Percentiles rank a stretch among this genome's conserved stretches.
Evolutionary conservation across 1,139 yeast species (phyloP).

Genomic region (Saccharomycopsis crataegensis): DNA sequence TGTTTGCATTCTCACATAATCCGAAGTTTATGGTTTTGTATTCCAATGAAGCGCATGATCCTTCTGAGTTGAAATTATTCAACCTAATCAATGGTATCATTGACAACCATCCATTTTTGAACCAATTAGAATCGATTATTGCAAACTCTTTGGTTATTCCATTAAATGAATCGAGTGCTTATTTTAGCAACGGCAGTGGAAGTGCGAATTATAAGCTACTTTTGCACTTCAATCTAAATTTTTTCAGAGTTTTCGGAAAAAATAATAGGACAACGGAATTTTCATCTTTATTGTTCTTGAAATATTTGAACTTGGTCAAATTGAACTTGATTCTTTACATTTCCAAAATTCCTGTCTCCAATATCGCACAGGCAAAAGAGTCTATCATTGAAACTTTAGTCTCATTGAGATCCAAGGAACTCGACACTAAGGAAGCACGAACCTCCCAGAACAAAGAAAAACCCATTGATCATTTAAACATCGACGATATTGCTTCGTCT

Average conservation of each 20-base stretch:
- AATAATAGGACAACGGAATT: constrained; percentile 10
- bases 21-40: constrained; percentile 4
- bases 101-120: constrained; percentile 5
- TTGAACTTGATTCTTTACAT: constrained; percentile 10
- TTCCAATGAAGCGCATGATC: neutral
- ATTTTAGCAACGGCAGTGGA: neutral
- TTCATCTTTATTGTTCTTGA: constrained; percentile 14
- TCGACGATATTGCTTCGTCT: neutral
- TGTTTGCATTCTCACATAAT: constrained; percentile 10
- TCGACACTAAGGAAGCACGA: neutral
- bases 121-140: constrained; percentile 10
- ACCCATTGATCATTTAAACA: neutral
- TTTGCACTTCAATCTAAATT: constrained; percentile 2
- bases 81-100: neutral
- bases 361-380: neutral
- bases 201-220: constrained; percentile 6
- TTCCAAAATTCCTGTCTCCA: constrained; percentile 5
- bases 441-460: neutral
- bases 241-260: neutral
- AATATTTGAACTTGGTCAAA: constrained; percentile 12
- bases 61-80: neutral
- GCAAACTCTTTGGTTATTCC: constrained; percentile 11
- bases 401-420: constrained; percentile 11
- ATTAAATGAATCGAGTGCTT: constrained; percentile 9
- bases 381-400: constrained; percentile 17